Conservation (phyloP, 805 yeast species). For the Saturnispora serradocipensis region DNA sequence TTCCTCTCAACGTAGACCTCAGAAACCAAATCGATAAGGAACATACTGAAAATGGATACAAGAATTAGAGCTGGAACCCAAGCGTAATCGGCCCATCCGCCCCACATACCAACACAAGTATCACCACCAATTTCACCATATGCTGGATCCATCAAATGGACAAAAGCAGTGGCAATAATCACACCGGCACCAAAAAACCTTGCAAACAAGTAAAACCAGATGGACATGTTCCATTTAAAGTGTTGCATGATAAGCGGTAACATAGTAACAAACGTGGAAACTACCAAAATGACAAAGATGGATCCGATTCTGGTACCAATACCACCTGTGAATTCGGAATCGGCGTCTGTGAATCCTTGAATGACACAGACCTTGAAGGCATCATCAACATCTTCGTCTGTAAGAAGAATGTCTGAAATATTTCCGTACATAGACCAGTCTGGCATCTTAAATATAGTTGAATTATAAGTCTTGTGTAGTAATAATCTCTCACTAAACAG, state of each 20-base stretch:
- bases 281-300: conserved; percentile 46
- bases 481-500: too few relatives aligned
- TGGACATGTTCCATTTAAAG: conserved; percentile 42
- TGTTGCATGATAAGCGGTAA: conserved; percentile 49
- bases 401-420: conserved; percentile 6
- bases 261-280: conserved; percentile 46
- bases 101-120: conserved; percentile 48
- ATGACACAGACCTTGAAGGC: conserved; percentile 17
- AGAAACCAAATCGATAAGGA: conserved; percentile 37
- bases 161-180: conserved; percentile 69
- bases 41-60: conserved; percentile 35
- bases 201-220: conserved; percentile 51
- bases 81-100: conserved; percentile 39
- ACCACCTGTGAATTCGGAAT: conserved; percentile 19
- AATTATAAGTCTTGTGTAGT: too few relatives aligned
- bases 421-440: conserved; percentile 10
- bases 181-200: conserved; percentile 75
- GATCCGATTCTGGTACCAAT: conserved; percentile 41
- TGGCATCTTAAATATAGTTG: conserved; percentile 7
- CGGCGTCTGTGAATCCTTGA: conserved; percentile 15
- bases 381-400: conserved; percentile 13
- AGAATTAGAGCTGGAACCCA: conserved; percentile 42
- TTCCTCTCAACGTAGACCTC: conserved; percentile 32
- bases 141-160: conserved; percentile 63
- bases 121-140: conserved; percentile 45